A percentile compares a stretch with the other conserved stretches of the same genome.
These are phyloP conservation scores for Bretschneidera sinensis DNA, from an alignment of 345 rosid species.

Conservation along the genomic window DNA sequence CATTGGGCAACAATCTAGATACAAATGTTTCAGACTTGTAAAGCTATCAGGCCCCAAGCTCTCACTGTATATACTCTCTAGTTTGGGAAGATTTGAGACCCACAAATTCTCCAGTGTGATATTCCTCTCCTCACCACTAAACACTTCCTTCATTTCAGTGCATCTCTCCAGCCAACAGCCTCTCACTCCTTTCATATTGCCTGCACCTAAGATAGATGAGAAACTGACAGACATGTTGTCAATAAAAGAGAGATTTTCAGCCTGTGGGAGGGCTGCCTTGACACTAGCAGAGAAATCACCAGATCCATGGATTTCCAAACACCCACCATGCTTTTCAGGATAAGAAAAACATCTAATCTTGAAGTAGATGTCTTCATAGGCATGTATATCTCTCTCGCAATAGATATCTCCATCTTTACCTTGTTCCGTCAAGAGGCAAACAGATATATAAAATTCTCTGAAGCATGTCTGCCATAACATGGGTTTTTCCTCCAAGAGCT, in stretches of 20 bases:
- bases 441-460: not conserved
- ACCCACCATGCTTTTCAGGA: not conserved
- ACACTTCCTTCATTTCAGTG: constrained; percentile 20
- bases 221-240: constrained; percentile 17
- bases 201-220: constrained; percentile 29
- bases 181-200: constrained; percentile 16
- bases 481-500: constrained; percentile 3
- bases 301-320: constrained; percentile 36
- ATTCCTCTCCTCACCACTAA: constrained; percentile 19
- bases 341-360: constrained; percentile 7
- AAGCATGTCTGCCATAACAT: not conserved
- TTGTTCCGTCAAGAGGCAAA: not conserved
- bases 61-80: constrained; percentile 21
- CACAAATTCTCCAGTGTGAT: constrained; percentile 31
- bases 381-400: not conserved
- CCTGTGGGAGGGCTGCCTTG: constrained; percentile 14
- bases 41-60: constrained; percentile 15
- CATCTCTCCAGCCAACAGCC: constrained; percentile 40
- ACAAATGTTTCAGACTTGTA: constrained; percentile 31
- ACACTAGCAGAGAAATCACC: constrained; percentile 18
- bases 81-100: constrained; percentile 29
- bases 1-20: constrained; percentile 42
- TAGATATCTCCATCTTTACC: not conserved
- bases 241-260: constrained; percentile 26
- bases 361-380: constrained; percentile 12